A percentile compares a stretch with the other conserved stretches of the same genome.
Conservation (phyloP, 306 rosid genomes). For the Canavalia gladiata region DNA sequence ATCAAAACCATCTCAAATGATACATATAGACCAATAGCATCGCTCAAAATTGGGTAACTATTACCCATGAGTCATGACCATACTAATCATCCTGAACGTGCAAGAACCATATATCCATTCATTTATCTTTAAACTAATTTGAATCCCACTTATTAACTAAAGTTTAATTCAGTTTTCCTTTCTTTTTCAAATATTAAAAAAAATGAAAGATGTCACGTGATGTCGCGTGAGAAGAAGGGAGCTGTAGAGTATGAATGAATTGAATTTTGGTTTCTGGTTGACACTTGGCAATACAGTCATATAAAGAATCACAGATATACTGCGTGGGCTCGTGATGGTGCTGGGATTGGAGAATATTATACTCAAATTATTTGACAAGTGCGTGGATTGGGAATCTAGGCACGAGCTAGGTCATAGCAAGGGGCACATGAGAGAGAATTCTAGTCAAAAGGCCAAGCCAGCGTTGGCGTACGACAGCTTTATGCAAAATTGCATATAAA, state of each 20-base stretch:
- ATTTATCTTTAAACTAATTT: constrained; percentile 13
- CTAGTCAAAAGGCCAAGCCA: constrained; percentile 48
- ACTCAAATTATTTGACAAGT: constrained; percentile 53
- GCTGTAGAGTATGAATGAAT: constrained; percentile 43
- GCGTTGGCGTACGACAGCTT: constrained; percentile 58
- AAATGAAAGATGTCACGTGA: constrained; percentile 61
- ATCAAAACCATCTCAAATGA: constrained; percentile 20
- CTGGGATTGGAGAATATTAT: constrained; percentile 47
- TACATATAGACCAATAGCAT: constrained; percentile 11
- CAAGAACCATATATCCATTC: constrained; percentile 33
- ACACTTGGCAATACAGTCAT: constrained; percentile 28
- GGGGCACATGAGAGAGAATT: constrained; percentile 51
- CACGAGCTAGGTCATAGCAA: constrained; percentile 61
- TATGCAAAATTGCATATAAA: constrained; percentile 29
- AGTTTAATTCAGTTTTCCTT: background rate
- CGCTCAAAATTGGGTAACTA: background rate
- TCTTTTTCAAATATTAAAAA: background rate
- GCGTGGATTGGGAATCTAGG: constrained; percentile 65
- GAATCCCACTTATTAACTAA: constrained; percentile 37
- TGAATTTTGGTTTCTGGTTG: constrained; percentile 34
- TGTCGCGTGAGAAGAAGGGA: constrained; percentile 55
- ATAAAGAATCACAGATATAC: constrained; percentile 35
- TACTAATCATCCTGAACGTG: constrained; percentile 17
- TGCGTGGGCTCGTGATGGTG: constrained; percentile 67
- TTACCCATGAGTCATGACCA: constrained; percentile 17